Evolutionary conservation across 1,139 yeast genomes (phyloP).

Genomic region (Pichia sp.): DNA sequence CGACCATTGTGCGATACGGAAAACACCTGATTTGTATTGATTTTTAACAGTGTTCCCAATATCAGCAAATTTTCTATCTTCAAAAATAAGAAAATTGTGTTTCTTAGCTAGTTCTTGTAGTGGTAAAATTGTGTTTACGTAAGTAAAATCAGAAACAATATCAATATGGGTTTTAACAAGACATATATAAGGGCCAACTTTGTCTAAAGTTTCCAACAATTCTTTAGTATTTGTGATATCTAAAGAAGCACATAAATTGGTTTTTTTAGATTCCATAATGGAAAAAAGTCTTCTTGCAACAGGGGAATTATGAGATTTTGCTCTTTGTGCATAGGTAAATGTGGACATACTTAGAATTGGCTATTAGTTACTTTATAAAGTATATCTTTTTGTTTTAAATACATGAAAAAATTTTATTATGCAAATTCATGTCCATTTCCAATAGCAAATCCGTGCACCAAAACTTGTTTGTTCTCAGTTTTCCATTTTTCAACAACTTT

Average conservation of each 20-base stretch:
- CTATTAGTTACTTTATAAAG: no score
- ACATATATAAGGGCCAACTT: constrained; percentile 86
- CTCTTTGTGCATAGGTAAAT: constrained; percentile 55
- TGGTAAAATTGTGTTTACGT: constrained; percentile 72
- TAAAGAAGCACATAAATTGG: constrained; percentile 93
- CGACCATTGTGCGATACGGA: constrained; percentile 86
- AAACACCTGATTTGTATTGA: constrained; percentile 88
- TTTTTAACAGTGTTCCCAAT: constrained; percentile 97
- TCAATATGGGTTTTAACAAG: constrained; percentile 93
- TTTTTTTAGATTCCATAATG: constrained; percentile 71
- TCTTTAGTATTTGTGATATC: constrained; percentile 80
- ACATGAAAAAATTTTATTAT: neutral
- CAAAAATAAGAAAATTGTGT: constrained; percentile 83
- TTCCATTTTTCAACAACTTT: neutral
- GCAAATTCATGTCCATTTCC: neutral
- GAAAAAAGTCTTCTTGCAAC: constrained; percentile 69
- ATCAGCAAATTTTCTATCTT: constrained; percentile 97
- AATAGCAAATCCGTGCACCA: neutral
- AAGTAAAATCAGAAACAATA: constrained; percentile 79
- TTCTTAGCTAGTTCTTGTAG: constrained; percentile 61
- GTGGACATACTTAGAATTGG: neutral
- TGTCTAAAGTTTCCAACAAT: constrained; percentile 63
- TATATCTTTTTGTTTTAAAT: no score
- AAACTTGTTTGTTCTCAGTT: neutral
- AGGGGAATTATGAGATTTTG: constrained; percentile 63